Conservation (phyloP, 495 filamentous ascomycete species). For the Tuber magnatum region DNA sequence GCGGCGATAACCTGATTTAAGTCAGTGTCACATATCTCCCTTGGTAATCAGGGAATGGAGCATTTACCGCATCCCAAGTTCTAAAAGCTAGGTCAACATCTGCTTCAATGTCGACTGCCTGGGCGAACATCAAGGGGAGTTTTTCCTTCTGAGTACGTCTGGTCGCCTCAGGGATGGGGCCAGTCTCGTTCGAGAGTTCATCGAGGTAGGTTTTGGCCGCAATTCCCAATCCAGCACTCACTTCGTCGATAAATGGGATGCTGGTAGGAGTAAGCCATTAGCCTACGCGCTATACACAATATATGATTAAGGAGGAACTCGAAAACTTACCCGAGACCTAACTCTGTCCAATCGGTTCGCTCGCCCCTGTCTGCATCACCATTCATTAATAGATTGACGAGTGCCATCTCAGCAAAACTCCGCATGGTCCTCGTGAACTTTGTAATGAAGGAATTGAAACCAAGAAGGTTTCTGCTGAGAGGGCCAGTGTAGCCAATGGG, state of each 20-base stretch:
- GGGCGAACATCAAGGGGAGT: conserved; percentile 65
- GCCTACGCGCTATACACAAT: conserved; percentile 15
- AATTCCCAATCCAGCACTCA: conserved; percentile 78
- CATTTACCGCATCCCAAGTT: conserved; percentile 40
- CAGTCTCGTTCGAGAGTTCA: conserved; percentile 58
- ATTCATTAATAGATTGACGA: conserved; percentile 70
- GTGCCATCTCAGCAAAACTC: conserved; percentile 72
- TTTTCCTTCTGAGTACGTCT: conserved; percentile 50
- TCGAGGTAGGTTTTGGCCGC: conserved; percentile 90
- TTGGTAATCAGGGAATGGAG: background rate
- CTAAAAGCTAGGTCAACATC: conserved; percentile 70
- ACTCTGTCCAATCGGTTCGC: conserved; percentile 59
- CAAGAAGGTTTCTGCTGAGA: conserved; percentile 78
- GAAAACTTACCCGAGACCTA: conserved; percentile 62
- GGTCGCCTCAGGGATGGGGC: conserved; percentile 55
- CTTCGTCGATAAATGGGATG: conserved; percentile 76
- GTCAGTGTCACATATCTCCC: background rate
- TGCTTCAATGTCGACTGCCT: conserved; percentile 63
- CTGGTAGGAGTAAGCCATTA: conserved; percentile 47
- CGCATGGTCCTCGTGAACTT: conserved; percentile 69
- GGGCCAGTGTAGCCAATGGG: conserved; percentile 89
- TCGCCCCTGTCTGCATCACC: conserved; percentile 60
- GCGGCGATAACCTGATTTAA: conserved; percentile 34
- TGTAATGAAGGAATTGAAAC: conserved; percentile 74
- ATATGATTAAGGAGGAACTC: conserved; percentile 1